Base-by-base conservation (phyloP, 768 basidiomycete genomes). In the Mycena venus region DNA sequence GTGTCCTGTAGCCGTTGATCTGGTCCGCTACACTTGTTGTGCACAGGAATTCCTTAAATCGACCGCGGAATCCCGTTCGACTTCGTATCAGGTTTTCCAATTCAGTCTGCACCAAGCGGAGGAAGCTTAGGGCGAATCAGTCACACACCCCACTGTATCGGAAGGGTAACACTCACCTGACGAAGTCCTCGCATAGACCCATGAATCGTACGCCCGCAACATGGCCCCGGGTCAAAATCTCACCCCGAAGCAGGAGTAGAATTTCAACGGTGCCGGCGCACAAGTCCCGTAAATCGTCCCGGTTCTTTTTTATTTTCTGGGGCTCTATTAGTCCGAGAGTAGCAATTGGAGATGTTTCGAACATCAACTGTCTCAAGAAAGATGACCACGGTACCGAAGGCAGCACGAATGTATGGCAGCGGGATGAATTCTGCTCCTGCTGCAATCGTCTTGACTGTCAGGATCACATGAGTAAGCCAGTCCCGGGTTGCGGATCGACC, bases 361-460 rank as follows among this genome's bases (percentile, higher is more conserved):
- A 68, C 67, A n/a, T 68, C 67, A 10, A 68, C 56, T 3, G 67
- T 68, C 40, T 68, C 67, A 1, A 68, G 56, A 9, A 68, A 27
- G 32, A 34, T 59, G 4, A 68, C 27, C 0, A 59, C 67, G n/a
- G 55, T 59, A 12, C 27, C 25, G 40, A 58, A 47, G n/a, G 56
- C 27, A 11, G 40, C 67, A 3, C 56, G 36, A 23, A 68, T 27
- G 25, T 59, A 56, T 9, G 67, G 67, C 3, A 59, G 5, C 2
- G 67, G 56, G 21, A 59, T 25, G 56, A 59, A 56, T 31, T 68
- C 67, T 29, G 38, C 67, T 21, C 38, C 67, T 7, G 56, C 42
- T 6, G 67, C 66, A 9, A 68, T n/a, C 4, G 56, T 23, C 29
- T 68, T 68, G 1, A 59, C 67, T 2, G 67, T 11, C 8, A 68